phyloP scores from a whole-genome alignment of 1,139 yeast genomes.

The Hansenula sp. region DNA sequence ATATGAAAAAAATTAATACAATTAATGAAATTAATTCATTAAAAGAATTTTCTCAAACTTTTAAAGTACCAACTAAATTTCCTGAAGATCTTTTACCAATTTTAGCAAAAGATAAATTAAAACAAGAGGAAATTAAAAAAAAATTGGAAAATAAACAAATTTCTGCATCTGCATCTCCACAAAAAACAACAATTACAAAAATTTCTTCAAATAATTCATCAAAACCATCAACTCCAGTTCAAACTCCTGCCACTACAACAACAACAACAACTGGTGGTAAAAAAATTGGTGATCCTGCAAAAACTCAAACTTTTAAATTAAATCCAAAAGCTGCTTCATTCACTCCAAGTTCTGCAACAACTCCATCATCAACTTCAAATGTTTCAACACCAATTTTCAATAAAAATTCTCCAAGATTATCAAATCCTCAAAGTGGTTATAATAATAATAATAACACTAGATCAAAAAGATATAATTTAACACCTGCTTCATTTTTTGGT shows the following conservation, averaged over 20 bases:
- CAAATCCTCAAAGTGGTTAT: constrained; percentile 1
- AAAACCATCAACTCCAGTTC: constrained; percentile 4
- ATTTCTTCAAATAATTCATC: not conserved
- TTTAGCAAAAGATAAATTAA: constrained; percentile 59
- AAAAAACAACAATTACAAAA: constrained; percentile 2
- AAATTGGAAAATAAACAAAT: not conserved
- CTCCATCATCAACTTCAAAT: constrained; percentile 17
- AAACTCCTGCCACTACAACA: no score
- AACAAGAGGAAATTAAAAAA: constrained; percentile 45
- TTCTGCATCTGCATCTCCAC: not conserved
- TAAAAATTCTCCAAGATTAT: constrained; percentile 18
- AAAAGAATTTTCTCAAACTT: constrained; percentile 76
- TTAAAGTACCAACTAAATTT: constrained; percentile 69
- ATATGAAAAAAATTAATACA: constrained; percentile 45
- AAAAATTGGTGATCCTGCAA: constrained; percentile 41
- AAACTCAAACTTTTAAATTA: constrained; percentile 57
- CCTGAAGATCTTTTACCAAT: constrained; percentile 79
- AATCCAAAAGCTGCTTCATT: constrained; percentile 71
- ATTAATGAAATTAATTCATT: constrained; percentile 75
- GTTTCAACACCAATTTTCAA: constrained; percentile 13
- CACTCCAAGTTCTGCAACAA: constrained; percentile 44
- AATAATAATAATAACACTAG: constrained; percentile 10
- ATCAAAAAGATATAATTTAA: constrained; percentile 10
- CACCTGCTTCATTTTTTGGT: constrained; percentile 30
- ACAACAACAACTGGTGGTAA: constrained; percentile 23